Evolutionary conservation across 441 rosid genomes (phyloP).

Genomic region (Populus hybrid): DNA sequence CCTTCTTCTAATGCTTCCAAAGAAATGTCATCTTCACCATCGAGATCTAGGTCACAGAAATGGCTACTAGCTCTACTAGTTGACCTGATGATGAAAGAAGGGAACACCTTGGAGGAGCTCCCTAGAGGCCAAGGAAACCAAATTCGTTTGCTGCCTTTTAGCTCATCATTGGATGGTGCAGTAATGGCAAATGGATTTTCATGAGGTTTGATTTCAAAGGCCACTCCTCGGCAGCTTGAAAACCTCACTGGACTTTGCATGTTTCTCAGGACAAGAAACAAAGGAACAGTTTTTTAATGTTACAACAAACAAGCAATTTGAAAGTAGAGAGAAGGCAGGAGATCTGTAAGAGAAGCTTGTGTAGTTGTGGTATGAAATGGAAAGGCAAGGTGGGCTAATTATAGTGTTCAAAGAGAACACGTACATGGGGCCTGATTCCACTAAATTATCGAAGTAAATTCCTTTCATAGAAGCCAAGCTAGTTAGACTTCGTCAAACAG

Average conservation of each 20-base stretch:
- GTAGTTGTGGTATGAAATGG: no score
- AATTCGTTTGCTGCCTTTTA: constrained; percentile 15
- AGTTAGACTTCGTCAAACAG: no score
- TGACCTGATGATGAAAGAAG: constrained; percentile 34
- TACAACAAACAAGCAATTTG: no score
- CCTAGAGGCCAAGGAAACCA: constrained; percentile 34
- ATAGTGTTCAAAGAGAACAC: no score
- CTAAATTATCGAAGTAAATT: no score
- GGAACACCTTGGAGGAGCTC: constrained; percentile 31
- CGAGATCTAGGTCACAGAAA: constrained; percentile 51
- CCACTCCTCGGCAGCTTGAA: constrained; percentile 62
- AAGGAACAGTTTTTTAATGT: no score
- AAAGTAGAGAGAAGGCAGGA: no score
- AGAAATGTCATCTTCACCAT: constrained; percentile 12
- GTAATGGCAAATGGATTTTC: constrained; percentile 41
- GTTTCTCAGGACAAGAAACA: background rate
- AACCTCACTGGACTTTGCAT: constrained; percentile 50
- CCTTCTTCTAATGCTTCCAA: constrained; percentile 43
- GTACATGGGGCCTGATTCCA: no score
- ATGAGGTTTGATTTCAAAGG: constrained; percentile 57
- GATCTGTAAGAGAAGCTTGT: no score
- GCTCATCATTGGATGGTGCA: constrained; percentile 12
- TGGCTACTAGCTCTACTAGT: constrained; percentile 51
- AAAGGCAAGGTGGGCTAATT: no score
- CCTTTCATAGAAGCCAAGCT: no score